phyloP scores from a whole-genome alignment of 2,329 filamentous ascomycete genomes.

The Camptophora hylomeconis region DNA sequence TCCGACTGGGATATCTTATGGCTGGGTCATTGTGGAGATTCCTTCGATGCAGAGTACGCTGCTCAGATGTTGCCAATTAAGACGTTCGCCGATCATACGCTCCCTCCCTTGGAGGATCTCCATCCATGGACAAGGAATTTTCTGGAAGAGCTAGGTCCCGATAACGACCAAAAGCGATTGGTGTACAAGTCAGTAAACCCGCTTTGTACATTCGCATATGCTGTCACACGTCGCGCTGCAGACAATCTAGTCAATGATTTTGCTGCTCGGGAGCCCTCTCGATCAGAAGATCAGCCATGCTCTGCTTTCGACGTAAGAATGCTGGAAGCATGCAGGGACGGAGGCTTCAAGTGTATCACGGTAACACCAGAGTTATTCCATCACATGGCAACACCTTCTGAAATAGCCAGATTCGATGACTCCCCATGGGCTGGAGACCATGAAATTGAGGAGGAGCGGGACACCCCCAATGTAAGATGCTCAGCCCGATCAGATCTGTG shows the following conservation, averaged over 20 bases:
- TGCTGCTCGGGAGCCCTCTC: constrained; percentile 2
- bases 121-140: constrained; percentile 9
- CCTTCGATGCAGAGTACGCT: constrained; percentile 10
- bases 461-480: constrained; percentile 4
- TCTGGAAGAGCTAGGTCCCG: constrained; percentile 6
- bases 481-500: constrained; percentile 5
- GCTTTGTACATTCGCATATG: constrained; percentile 26
- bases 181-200: constrained; percentile 19
- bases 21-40: constrained; percentile 17
- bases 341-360: constrained; percentile 23
- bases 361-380: constrained; percentile 26
- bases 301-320: constrained; percentile 26
- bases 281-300: constrained; percentile 18
- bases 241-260: constrained; percentile 20
- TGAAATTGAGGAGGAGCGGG: background rate
- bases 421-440: background rate
- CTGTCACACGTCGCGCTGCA: constrained; percentile 27
- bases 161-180: constrained; percentile 14
- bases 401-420: constrained; percentile 5
- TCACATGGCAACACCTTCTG: constrained; percentile 12
- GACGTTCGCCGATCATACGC: constrained; percentile 17
- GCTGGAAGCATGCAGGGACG: constrained; percentile 20
- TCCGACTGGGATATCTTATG: constrained; percentile 20
- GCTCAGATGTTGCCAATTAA: constrained; percentile 11
- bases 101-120: constrained; percentile 15